Evolutionary conservation across 352 stramenopile species (phyloP).

Genomic region (Globisporangium camurandrum): DNA sequence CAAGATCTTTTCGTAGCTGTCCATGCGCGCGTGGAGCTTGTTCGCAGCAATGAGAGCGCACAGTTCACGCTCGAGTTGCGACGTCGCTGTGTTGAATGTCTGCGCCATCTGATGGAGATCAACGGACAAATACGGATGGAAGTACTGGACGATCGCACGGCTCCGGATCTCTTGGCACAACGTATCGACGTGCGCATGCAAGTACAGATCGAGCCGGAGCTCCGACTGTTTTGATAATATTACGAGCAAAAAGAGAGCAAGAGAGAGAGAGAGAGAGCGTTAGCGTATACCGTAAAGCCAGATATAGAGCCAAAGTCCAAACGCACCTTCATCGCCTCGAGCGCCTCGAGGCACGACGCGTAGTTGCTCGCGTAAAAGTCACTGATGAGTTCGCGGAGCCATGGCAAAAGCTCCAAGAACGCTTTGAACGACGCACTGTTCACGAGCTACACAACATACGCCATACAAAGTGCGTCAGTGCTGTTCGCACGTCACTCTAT

Average conservation of each 20-base stretch:
- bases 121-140: constrained; percentile 83
- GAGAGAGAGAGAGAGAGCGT: no score
- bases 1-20: constrained; percentile 86
- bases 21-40: constrained; percentile 77
- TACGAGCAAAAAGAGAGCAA: no score
- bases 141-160: constrained; percentile 85
- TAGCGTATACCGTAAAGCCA: no score
- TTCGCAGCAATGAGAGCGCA: constrained; percentile 65
- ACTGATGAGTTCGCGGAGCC: constrained; percentile 81
- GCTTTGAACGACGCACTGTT: constrained; percentile 85
- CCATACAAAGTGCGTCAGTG: no score
- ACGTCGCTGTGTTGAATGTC: constrained; percentile 65
- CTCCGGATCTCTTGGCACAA: constrained; percentile 79
- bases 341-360: constrained; percentile 59
- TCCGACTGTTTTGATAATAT: constrained; percentile 47
- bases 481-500: no score
- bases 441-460: constrained; percentile 73
- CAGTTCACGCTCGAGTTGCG: constrained; percentile 68
- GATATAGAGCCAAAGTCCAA: no score
- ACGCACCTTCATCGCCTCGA: constrained; percentile 68
- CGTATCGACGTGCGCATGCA: constrained; percentile 62
- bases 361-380: constrained; percentile 89
- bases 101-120: constrained; percentile 81
- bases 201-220: constrained; percentile 73
- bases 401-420: constrained; percentile 82